These are phyloP conservation scores for Ottelia alismoides DNA, from an alignment of 106 monocot genomes.

Conservation along the genomic window DNA sequence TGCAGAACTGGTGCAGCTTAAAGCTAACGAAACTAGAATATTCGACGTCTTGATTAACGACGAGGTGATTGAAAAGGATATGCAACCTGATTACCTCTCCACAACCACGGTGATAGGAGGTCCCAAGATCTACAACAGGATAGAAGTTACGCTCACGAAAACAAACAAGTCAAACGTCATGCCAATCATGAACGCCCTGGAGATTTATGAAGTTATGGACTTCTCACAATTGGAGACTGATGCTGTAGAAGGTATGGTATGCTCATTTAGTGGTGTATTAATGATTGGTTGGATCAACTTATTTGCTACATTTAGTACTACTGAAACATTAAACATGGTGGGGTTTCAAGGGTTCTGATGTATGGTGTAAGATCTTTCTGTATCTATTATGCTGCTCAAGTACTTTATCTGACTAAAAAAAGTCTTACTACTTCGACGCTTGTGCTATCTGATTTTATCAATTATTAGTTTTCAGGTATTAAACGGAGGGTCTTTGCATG, in stretches of 20 bases:
- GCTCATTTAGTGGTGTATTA: neutral
- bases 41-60: slow-evolving; percentile 1
- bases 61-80: too few relatives aligned
- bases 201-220: neutral
- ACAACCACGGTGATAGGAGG: neutral
- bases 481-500: neutral
- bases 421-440: too few relatives aligned
- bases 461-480: neutral
- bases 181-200: slow-evolving; percentile 2
- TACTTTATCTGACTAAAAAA: too few relatives aligned
- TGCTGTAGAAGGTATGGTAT: neutral
- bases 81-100: neutral
- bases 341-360: neutral
- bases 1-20: neutral
- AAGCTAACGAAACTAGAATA: neutral
- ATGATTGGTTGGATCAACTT: neutral
- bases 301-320: neutral
- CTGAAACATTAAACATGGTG: neutral
- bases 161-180: neutral
- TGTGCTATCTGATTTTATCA: neutral
- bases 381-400: too few relatives aligned
- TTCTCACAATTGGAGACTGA: neutral
- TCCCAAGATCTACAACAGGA: neutral
- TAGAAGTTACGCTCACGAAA: neutral
- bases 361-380: neutral